phyloP scores from a whole-genome alignment of 371 early-diverging fungal species.

The Rhizopus sp. region DNA sequence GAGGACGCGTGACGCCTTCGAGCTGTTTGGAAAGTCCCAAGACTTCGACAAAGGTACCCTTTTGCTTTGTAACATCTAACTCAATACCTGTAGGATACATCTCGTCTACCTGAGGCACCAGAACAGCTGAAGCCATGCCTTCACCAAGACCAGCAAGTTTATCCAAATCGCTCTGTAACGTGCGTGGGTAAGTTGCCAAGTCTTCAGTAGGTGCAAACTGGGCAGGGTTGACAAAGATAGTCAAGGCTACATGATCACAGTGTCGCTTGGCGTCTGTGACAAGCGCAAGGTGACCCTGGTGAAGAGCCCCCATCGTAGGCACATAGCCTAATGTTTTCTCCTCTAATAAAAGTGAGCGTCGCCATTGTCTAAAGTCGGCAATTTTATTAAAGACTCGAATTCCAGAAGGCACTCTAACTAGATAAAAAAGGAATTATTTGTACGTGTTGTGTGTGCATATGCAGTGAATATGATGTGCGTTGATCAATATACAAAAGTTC shows the following conservation, averaged over 20 bases:
- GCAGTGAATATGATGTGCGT: too few species aligned
- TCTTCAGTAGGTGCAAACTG: conserved; percentile 98
- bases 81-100: conserved; percentile 95
- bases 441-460: neutral
- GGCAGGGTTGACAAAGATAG: conserved; percentile 96
- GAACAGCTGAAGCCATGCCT: conserved; percentile 59
- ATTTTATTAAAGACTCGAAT: conserved; percentile 67
- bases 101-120: conserved; percentile 81
- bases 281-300: conserved; percentile 85
- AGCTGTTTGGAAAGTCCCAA: conserved; percentile 86
- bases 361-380: conserved; percentile 67
- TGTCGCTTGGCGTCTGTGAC: conserved; percentile 61
- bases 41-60: conserved; percentile 92
- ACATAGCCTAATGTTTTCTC: conserved; percentile 72
- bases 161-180: conserved; percentile 70
- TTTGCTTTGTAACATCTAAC: conserved; percentile 72
- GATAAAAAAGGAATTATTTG: neutral
- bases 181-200: conserved; percentile 88
- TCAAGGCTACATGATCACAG: conserved; percentile 76
- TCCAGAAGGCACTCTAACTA: conserved; percentile 45
- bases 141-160: conserved; percentile 52
- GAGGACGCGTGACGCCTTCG: conserved; percentile 93
- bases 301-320: conserved; percentile 93
- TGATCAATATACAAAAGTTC: neutral
- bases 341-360: conserved; percentile 46